A percentile compares a stretch with the other conserved stretches of the same genome.
Evolutionary conservation across 768 basidiomycete species (phyloP).

Genomic region (Agrocybe praecox): DNA sequence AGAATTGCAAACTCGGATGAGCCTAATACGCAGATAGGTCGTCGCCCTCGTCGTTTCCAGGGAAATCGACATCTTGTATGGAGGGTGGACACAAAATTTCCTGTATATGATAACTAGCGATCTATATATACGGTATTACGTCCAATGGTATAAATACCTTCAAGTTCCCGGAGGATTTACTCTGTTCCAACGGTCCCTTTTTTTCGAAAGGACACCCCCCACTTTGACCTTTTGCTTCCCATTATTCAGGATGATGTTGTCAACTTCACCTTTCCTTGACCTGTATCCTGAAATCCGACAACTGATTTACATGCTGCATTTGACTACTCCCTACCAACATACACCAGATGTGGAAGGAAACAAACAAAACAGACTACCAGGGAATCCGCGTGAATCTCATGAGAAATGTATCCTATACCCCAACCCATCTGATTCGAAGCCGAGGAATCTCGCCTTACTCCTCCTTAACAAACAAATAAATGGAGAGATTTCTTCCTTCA

Average conservation of each 20-base stretch:
- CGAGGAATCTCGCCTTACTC: background rate
- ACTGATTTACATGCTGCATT: background rate
- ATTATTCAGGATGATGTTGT: background rate
- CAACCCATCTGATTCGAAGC: background rate
- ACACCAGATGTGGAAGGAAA: background rate
- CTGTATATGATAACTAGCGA: too few relatives aligned
- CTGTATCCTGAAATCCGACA: background rate
- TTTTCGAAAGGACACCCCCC: too few relatives aligned
- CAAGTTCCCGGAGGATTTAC: too few relatives aligned
- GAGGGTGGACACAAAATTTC: too few relatives aligned
- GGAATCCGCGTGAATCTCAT: background rate
- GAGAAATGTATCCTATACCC: background rate
- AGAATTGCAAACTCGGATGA: background rate
- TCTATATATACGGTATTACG: too few relatives aligned
- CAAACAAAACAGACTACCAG: background rate
- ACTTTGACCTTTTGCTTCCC: too few relatives aligned
- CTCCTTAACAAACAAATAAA: background rate
- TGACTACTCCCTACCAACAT: background rate
- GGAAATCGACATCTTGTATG: background rate
- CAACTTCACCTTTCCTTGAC: background rate
- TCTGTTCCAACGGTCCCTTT: too few relatives aligned
- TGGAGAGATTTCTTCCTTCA: background rate
- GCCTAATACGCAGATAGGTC: background rate
- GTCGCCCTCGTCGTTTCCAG: background rate
- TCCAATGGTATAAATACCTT: too few relatives aligned